Evolutionary conservation across 345 rosid species (phyloP).

Genomic region (Crucihimalaya himalaica): DNA sequence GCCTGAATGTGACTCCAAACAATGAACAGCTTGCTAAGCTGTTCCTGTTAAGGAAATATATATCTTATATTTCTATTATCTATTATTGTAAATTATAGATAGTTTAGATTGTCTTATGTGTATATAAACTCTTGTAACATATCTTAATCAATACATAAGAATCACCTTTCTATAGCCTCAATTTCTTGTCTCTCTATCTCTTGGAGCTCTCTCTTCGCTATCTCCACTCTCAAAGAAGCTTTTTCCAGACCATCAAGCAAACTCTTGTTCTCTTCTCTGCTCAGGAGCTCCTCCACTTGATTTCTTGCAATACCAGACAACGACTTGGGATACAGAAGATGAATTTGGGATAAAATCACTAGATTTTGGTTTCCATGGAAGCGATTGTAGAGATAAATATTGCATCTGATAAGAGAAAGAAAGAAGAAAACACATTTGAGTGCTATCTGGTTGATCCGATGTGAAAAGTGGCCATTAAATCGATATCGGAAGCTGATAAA

Average conservation of each 20-base stretch:
- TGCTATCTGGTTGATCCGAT: background rate
- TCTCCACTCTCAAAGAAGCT: slow-evolving; percentile 76
- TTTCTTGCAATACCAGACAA: slow-evolving; percentile 63
- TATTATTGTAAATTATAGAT: no score
- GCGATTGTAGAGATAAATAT: slow-evolving; percentile 9
- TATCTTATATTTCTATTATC: no score
- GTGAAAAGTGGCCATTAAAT: slow-evolving; percentile 21
- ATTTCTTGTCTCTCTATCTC: slow-evolving; percentile 77
- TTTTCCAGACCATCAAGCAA: slow-evolving; percentile 76
- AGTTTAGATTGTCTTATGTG: no score
- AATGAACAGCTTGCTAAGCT: slow-evolving; percentile 82
- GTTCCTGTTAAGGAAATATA: no score
- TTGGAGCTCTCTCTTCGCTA: slow-evolving; percentile 65
- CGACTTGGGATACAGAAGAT: slow-evolving; percentile 32
- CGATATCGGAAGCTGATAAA: no score
- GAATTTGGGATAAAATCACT: background rate
- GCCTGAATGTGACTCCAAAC: slow-evolving; percentile 83
- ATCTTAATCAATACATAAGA: no score
- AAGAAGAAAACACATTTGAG: background rate
- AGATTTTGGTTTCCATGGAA: slow-evolving; percentile 34
- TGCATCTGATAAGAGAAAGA: slow-evolving; percentile 27
- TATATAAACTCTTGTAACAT: no score
- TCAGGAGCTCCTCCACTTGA: slow-evolving; percentile 70
- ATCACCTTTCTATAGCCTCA: no score
- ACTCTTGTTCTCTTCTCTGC: slow-evolving; percentile 66